Conservation (phyloP, 179 eudicot species). For the Vitellaria paradoxa region DNA sequence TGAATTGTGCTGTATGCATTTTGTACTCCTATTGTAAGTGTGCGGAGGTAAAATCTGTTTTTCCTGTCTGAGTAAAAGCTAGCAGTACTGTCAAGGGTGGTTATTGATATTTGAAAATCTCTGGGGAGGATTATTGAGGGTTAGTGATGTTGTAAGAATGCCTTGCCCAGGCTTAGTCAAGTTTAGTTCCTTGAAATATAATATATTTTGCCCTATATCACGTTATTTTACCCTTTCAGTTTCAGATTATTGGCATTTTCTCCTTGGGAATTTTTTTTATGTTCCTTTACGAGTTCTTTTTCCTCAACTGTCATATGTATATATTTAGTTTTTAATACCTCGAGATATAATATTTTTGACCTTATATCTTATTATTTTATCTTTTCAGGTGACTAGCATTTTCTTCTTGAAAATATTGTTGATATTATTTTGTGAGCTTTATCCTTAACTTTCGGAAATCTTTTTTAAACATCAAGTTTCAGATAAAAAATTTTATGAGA, state of each 20-base stretch:
- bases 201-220: not conserved
- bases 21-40: not conserved
- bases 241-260: not conserved
- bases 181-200: not conserved
- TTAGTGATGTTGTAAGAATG: not conserved
- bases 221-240: not conserved
- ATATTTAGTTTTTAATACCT: not conserved
- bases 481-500: not conserved
- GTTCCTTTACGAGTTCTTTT: not conserved
- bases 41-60: not conserved
- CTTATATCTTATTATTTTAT: not conserved
- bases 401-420: not conserved
- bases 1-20: not conserved
- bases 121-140: not conserved
- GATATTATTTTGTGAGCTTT: not conserved
- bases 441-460: not conserved
- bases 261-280: not conserved
- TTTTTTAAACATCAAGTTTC: not conserved
- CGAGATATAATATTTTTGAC: not conserved
- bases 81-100: not conserved
- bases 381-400: not conserved
- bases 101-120: not conserved
- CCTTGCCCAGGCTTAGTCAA: too few relatives aligned
- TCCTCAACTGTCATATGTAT: not conserved
- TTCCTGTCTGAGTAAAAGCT: not conserved